Base-by-base conservation (phyloP, 106 monocot genomes). In the Triglochin maritima region DNA sequence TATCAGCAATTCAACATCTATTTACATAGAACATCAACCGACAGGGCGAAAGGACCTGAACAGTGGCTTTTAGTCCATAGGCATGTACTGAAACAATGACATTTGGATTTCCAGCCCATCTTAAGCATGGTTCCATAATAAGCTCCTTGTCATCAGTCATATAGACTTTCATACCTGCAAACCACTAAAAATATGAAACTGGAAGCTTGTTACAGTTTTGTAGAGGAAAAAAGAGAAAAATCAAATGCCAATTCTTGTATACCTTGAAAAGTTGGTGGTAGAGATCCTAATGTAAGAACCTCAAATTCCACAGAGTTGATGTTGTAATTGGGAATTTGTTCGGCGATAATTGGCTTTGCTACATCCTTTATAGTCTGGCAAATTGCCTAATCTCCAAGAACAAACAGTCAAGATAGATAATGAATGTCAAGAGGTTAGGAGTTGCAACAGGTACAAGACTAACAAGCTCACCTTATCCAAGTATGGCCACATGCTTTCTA, bases 401-500 rank as follows among this genome's bases (percentile, higher is more conserved):
- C 7, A 4, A 77, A 57, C 11, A 15, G 50, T 42, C 3, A 74
- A 64, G 5, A 48, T 42, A 17, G 44, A 12, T n/a, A 44, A 73
- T 9, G 2, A 79, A 63, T 13, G 42, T 17, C 45, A 6, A 6
- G 41, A 62, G 8, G 0, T 11, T 46, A 63, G 56, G 10, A 63
- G 4, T 6, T 16, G 3, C 49, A n/a, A 15, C 60, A 70, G 2
- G 15, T 43, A 44, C 2, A 9, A 60, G 45, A 29, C 15, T 2
- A 59, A 64, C n/a, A 69, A 50, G 5, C 72, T 68, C 46, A 90
- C 94, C 94, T 96, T 96, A 71, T 96, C 90, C 57, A 96, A 72
- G 76, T 88, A 96, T 58, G 95, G 95, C 95, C 95, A 96, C 87
- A 96, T 88, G 7, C 8, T 71, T 69, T 86, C 85, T 7, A 96